Conservation (phyloP, 2,329 filamentous ascomycete species). For the Sclerotinia glacialis region DNA sequence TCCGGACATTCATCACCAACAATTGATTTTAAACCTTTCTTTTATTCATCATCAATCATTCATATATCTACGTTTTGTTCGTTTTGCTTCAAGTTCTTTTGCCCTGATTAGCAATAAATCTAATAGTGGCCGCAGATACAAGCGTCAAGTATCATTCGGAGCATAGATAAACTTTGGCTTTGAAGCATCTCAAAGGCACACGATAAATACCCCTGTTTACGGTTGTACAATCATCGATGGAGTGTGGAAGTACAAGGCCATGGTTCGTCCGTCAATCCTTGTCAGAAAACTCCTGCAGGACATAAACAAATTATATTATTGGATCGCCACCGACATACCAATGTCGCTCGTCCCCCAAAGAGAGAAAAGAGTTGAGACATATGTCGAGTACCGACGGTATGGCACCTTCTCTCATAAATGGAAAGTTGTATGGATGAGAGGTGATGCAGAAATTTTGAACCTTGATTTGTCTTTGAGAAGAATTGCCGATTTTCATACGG, state of each 20-base stretch:
- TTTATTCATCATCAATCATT: neutral
- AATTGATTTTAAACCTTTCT: neutral
- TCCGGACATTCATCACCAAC: neutral
- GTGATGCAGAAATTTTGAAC: neutral
- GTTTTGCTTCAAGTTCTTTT: neutral
- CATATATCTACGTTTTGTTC: neutral
- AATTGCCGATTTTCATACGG: neutral
- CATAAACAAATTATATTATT: slow-evolving; percentile 13
- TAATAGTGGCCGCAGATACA: neutral
- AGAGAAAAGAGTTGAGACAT: neutral
- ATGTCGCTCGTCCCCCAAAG: slow-evolving; percentile 4
- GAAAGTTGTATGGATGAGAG: neutral
- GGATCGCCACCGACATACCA: neutral
- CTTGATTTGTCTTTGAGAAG: neutral
- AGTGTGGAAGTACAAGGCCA: slow-evolving; percentile 9
- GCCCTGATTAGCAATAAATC: neutral
- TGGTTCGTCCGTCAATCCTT: slow-evolving; percentile 1
- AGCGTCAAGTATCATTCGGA: neutral
- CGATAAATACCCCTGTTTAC: slow-evolving; percentile 6
- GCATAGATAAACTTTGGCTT: neutral
- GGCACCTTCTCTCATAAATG: neutral
- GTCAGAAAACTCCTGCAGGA: slow-evolving; percentile 11
- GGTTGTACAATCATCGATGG: neutral
- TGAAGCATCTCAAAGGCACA: neutral
- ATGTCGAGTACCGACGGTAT: slow-evolving; percentile 1